Base-by-base conservation (phyloP, 768 basidiomycete species). In the Boletus eberwhitei region DNA sequence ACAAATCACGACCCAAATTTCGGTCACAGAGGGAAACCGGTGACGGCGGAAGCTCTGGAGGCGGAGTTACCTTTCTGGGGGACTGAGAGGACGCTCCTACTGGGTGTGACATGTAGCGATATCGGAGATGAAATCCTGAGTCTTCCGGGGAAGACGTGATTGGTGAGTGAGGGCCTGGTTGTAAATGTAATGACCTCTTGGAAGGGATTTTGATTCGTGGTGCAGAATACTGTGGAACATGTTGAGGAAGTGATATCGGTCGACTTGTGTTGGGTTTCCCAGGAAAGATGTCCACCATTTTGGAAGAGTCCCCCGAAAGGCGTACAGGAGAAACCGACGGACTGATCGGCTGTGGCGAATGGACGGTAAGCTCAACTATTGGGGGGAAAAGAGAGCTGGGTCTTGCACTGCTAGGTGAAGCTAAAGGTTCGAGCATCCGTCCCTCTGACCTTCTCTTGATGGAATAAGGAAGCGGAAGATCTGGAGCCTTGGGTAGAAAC, bases 391-490 rank as follows among this genome's bases (percentile, higher is more conserved):
- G 7, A 9, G 48, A 39, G 21, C 26, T 34, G 13, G 35, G 19
- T 5, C 43, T 34, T 21, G 39, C 6, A 40, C 12, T 35, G 13
- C 5, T 17, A 8, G 35, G 31, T 8, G 54, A 52, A 24, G 44
- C 21, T 3, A 12, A 8, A 9, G 37, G 24, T 9, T 35, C 48
- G 16, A 45, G 16, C 1, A 5, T 13, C 11, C 35, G 48, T 4
- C 4, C 19, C 7, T 17, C 21, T 9, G 59, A 55, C n/a, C 8
- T 24, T 34, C 42, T 59, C 32, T 5, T 41, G 16, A 55, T 1
- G 9, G 22, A 50, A 9, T 39, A 8, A 24, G 65, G 70, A n/a
- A 63, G 67, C 0, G 67, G 69, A 13, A 71, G 52, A 50, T 63
- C 62, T 0, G 51, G 63, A 2, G 71, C 49, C 19, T 62, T 62